Evolutionary conservation across 345 rosid genomes (phyloP).

Genomic region (Pistacia atlantica): DNA sequence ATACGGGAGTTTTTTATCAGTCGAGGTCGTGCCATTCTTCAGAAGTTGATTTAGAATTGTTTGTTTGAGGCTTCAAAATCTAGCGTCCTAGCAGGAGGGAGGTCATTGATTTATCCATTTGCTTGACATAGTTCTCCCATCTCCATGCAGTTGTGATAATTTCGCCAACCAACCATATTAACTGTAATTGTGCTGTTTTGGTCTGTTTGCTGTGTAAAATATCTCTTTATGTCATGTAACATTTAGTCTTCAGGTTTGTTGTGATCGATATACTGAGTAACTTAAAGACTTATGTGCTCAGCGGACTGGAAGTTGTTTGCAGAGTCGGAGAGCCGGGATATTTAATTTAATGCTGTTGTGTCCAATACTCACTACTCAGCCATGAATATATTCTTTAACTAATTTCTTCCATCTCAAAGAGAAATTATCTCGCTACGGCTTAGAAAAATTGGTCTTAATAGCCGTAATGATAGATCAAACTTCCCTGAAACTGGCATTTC

Average conservation of each 20-base stretch:
- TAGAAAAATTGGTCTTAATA: too few species aligned
- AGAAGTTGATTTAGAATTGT: slow-evolving; percentile 31
- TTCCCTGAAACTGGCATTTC: background rate
- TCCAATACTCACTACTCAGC: background rate
- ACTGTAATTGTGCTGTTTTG: slow-evolving; percentile 23
- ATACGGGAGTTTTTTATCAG: slow-evolving; percentile 12
- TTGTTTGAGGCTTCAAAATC: slow-evolving; percentile 27
- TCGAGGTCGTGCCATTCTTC: slow-evolving; percentile 23
- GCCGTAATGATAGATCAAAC: background rate
- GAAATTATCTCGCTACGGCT: background rate
- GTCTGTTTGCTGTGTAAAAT: slow-evolving; percentile 23
- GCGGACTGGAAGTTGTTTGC: slow-evolving; percentile 5
- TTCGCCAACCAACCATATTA: slow-evolving; percentile 17
- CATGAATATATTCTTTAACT: background rate
- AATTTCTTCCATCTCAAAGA: background rate
- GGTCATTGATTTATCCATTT: slow-evolving; percentile 17
- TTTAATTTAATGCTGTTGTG: slow-evolving; percentile 1
- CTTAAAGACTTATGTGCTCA: background rate
- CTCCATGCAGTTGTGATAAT: slow-evolving; percentile 16
- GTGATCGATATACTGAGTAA: slow-evolving; percentile 11
- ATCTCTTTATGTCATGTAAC: slow-evolving; percentile 14
- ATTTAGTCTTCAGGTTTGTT: slow-evolving; percentile 8
- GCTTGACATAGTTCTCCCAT: slow-evolving; percentile 17
- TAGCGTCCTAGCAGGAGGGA: slow-evolving; percentile 28
- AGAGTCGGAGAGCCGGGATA: slow-evolving; percentile 5